Conservation (phyloP, 345 rosid species). For the Isatis tinctoria region DNA sequence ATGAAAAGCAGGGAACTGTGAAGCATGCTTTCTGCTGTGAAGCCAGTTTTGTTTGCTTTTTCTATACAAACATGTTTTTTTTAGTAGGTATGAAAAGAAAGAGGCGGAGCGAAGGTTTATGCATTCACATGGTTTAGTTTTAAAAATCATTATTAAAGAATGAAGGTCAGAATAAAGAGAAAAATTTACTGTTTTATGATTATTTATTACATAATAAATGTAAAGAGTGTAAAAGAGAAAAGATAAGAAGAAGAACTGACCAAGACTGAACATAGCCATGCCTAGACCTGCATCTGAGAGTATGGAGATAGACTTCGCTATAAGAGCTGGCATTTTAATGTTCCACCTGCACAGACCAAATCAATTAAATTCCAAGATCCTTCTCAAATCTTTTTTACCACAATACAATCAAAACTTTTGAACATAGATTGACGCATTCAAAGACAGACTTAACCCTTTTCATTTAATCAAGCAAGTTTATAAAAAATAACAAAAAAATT, state of each 20-base stretch:
- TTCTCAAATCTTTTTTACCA: constrained; percentile 16
- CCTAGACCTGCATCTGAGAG: constrained; percentile 99
- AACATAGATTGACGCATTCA: background rate
- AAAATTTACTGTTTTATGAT: constrained; percentile 25
- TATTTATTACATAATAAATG: constrained; percentile 10
- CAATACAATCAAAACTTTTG: background rate
- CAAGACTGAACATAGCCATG: constrained; percentile 99
- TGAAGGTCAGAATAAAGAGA: constrained; percentile 16
- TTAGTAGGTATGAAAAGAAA: background rate
- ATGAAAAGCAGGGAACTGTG: constrained; percentile 27
- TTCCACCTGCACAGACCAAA: constrained; percentile 68
- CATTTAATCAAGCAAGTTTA: background rate
- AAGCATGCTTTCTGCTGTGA: constrained; percentile 30
- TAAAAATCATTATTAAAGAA: background rate
- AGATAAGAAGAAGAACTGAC: constrained; percentile 48
- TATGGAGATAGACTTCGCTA: constrained; percentile 94
- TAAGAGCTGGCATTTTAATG: constrained; percentile 87
- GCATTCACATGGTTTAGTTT: constrained; percentile 18
- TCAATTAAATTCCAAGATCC: constrained; percentile 28
- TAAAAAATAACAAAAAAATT: background rate
- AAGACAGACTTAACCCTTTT: background rate
- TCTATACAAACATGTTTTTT: constrained; percentile 24
- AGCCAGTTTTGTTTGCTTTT: constrained; percentile 33
- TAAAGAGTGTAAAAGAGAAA: constrained; percentile 5
- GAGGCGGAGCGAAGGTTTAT: constrained; percentile 4